A percentile compares a stretch with the other conserved stretches of the same genome.
These are phyloP conservation scores for Zopfia rhizophila DNA, from an alignment of 2,329 filamentous ascomycete species.

Conservation along the genomic window DNA sequence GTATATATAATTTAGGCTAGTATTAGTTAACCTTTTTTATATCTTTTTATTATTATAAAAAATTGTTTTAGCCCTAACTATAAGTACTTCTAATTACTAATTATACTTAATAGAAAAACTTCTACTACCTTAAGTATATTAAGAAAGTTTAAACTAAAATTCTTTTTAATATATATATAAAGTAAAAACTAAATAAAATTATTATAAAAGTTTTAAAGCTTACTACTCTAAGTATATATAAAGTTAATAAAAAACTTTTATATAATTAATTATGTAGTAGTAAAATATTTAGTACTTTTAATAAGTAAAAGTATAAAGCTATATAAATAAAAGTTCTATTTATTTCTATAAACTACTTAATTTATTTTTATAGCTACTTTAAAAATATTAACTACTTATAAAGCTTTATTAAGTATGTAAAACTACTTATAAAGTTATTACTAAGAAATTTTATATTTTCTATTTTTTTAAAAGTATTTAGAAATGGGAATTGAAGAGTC, in stretches of 20 bases:
- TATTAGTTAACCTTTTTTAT: too few relatives aligned
- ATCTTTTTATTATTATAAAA: too few relatives aligned
- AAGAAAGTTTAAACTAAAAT: conserved; percentile 46
- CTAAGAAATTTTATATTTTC: too few relatives aligned
- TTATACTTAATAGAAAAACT: conserved; percentile 34
- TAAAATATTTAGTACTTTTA: conserved; percentile 18
- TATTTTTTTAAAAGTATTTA: conserved; percentile 13
- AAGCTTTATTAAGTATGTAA: conserved; percentile 6
- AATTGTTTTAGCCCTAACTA: too few relatives aligned
- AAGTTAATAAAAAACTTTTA: conserved; percentile 13
- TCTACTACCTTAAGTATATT: conserved; percentile 48
- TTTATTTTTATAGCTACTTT: conserved; percentile 16
- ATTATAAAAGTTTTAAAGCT: conserved; percentile 13
- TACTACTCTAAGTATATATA: conserved; percentile 12
- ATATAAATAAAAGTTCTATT: conserved; percentile 13
- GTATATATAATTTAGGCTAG: too few relatives aligned
- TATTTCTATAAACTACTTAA: conserved; percentile 10
- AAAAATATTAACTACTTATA: conserved; percentile 15
- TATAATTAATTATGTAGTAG: conserved; percentile 12
- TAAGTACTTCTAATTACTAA: conserved; percentile 20
- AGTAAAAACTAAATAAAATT: conserved; percentile 35
- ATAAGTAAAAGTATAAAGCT: conserved; percentile 12
- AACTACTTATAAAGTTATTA: conserved; percentile 13
- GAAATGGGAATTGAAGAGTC: too few relatives aligned
- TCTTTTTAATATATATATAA: conserved; percentile 36